Conservation (phyloP, 1,284 basidiomycete genomes). For the Schizophyllum amplum region DNA sequence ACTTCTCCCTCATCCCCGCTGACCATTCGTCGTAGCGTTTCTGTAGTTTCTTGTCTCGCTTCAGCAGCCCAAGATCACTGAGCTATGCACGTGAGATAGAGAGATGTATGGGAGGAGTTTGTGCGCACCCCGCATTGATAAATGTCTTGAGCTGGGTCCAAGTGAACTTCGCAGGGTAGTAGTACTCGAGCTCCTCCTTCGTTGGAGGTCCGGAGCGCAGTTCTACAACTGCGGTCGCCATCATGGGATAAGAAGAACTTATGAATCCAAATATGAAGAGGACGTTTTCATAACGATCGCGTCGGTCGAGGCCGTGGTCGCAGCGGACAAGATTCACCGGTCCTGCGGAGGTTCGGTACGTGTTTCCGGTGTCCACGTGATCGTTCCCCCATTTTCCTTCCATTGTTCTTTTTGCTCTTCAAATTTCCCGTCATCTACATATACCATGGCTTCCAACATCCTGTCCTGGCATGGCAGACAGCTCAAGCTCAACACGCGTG, state of each 20-base stretch:
- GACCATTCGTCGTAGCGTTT: constrained; percentile 55
- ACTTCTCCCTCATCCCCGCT: constrained; percentile 40
- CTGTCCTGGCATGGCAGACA: constrained; percentile 64
- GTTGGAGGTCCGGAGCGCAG: constrained; percentile 48
- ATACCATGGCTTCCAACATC: constrained; percentile 16
- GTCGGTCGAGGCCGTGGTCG: too few species aligned
- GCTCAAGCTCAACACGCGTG: constrained; percentile 77
- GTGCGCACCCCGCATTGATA: constrained; percentile 60
- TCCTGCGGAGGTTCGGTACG: too few species aligned
- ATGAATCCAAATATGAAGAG: too few species aligned
- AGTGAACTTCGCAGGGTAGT: constrained; percentile 69
- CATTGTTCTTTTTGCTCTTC: neutral
- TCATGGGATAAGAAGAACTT: too few species aligned
- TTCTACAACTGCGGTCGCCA: too few species aligned
- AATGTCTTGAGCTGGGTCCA: constrained; percentile 70
- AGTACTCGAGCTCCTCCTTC: constrained; percentile 48
- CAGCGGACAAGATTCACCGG: too few species aligned
- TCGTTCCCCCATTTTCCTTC: neutral
- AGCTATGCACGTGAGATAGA: constrained; percentile 2
- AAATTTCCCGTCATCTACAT: neutral
- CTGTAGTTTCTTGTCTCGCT: constrained; percentile 64
- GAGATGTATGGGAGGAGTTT: constrained; percentile 3
- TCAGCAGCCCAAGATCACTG: constrained; percentile 71
- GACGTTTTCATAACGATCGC: too few species aligned
- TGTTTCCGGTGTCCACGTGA: neutral